phyloP scores from a whole-genome alignment of 306 rosid species.

The Lablab purpureus region DNA sequence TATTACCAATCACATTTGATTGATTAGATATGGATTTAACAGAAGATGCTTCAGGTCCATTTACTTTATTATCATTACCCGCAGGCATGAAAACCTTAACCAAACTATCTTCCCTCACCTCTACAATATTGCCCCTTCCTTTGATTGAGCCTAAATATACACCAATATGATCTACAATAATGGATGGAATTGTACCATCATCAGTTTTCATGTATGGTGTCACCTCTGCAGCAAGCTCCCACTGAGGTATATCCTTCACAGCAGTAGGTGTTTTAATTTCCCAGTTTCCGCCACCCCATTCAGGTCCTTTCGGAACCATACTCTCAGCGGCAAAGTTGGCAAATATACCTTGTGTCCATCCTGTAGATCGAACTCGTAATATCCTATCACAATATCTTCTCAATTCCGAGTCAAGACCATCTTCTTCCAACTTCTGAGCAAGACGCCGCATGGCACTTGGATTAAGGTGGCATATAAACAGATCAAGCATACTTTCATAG shows the following conservation, averaged over 20 bases:
- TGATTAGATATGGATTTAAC: slow-evolving; percentile 57
- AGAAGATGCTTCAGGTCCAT: slow-evolving; percentile 60
- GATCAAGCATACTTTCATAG: slow-evolving; percentile 93
- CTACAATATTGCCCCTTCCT: slow-evolving; percentile 93
- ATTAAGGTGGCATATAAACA: slow-evolving; percentile 93
- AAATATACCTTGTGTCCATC: slow-evolving; percentile 99
- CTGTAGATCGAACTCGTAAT: slow-evolving; percentile 85
- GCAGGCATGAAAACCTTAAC: slow-evolving; percentile 69
- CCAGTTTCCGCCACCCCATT: slow-evolving; percentile 99
- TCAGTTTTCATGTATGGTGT: slow-evolving; percentile 96
- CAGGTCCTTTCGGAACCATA: slow-evolving; percentile 98
- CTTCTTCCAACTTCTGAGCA: slow-evolving; percentile 98
- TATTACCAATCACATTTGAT: slow-evolving; percentile 57
- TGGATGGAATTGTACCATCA: slow-evolving; percentile 89
- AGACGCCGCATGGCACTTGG: slow-evolving; percentile 98
- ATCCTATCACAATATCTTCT: slow-evolving; percentile 97
- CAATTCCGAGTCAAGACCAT: slow-evolving; percentile 85
- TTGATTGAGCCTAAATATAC: slow-evolving; percentile 89
- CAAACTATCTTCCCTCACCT: slow-evolving; percentile 90
- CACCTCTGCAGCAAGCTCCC: slow-evolving; percentile 98
- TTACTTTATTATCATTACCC: slow-evolving; percentile 61
- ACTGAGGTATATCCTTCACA: slow-evolving; percentile 87
- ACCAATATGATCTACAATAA: slow-evolving; percentile 91
- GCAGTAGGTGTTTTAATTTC: slow-evolving; percentile 89
- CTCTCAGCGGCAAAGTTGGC: slow-evolving; percentile 98